These are phyloP conservation scores for Chalaropsis ovoidea DNA, from an alignment of 2,329 filamentous ascomycete genomes.

Conservation along the genomic window DNA sequence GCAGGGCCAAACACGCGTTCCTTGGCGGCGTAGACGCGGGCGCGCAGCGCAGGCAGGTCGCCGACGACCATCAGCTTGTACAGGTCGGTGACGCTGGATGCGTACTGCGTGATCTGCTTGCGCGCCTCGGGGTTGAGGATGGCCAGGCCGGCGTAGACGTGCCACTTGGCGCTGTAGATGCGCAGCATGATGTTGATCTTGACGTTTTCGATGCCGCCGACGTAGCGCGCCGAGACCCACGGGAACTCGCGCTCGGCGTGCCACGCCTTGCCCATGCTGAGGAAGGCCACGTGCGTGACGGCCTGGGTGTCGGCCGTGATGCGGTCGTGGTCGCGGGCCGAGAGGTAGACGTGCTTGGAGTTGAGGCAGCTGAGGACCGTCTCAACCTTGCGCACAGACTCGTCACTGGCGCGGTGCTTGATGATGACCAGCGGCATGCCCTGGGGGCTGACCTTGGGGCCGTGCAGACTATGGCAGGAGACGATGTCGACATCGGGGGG, in stretches of 20 bases:
- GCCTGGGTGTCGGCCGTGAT: constrained; percentile 98
- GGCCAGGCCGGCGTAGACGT: constrained; percentile 93
- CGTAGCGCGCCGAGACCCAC: constrained; percentile 91
- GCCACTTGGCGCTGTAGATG: constrained; percentile 98
- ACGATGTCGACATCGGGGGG: constrained; percentile 85
- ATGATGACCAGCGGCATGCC: constrained; percentile 91
- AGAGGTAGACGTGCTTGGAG: constrained; percentile 79
- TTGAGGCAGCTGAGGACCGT: constrained; percentile 69
- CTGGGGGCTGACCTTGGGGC: constrained; percentile 75
- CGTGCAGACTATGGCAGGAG: constrained; percentile 92
- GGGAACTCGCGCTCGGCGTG: constrained; percentile 90
- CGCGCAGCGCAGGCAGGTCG: constrained; percentile 60
- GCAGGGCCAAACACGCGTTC: constrained; percentile 68
- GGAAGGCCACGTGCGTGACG: constrained; percentile 91
- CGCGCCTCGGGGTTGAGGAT: constrained; percentile 92
- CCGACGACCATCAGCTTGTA: constrained; percentile 96
- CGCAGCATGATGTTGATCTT: constrained; percentile 97
- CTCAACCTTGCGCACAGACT: constrained; percentile 68
- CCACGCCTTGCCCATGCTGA: constrained; percentile 98
- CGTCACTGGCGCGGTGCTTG: constrained; percentile 75
- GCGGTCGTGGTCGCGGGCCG: constrained; percentile 79
- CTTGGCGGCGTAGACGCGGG: constrained; percentile 53
- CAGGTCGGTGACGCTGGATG: constrained; percentile 79
- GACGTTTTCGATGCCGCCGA: constrained; percentile 96
- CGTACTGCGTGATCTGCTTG: constrained; percentile 89